Percentiles rank a stretch among this genome's conserved stretches.
These are phyloP conservation scores for Platismatia glauca DNA, from an alignment of 495 filamentous ascomycete genomes.

Conservation along the genomic window DNA sequence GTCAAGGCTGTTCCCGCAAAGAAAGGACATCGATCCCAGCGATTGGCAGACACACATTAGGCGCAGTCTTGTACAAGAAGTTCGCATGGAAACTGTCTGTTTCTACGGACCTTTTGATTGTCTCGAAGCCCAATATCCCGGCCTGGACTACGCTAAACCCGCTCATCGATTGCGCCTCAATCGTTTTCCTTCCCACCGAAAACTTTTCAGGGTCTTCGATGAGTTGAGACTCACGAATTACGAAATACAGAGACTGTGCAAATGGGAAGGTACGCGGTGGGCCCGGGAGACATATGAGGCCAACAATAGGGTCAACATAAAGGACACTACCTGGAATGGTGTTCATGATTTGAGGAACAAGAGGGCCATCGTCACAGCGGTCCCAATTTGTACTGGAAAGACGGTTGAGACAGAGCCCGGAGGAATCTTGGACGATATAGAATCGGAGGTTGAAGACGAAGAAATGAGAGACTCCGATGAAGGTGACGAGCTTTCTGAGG, in stretches of 20 bases:
- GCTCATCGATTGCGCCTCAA: constrained; percentile 77
- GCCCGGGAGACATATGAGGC: constrained; percentile 76
- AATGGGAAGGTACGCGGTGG: constrained; percentile 91
- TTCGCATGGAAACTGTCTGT: constrained; percentile 70
- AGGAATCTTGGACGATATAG: constrained; percentile 27
- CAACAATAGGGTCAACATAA: constrained; percentile 62
- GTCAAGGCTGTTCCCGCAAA: constrained; percentile 48
- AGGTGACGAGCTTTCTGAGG: constrained; percentile 36
- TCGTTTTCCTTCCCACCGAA: constrained; percentile 71
- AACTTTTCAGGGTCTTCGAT: constrained; percentile 77
- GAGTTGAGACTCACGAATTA: constrained; percentile 60
- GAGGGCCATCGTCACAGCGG: constrained; percentile 29
- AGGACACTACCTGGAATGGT: constrained; percentile 68
- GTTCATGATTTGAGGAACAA: constrained; percentile 40
- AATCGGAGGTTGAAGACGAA: constrained; percentile 27
- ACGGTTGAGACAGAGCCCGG: neutral
- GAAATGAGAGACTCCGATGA: constrained; percentile 22
- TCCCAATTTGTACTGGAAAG: constrained; percentile 7
- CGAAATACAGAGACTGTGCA: constrained; percentile 72
- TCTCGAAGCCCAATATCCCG: constrained; percentile 82
- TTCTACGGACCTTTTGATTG: constrained; percentile 83
- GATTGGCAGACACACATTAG: constrained; percentile 52
- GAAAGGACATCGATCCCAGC: constrained; percentile 44
- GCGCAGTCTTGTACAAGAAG: constrained; percentile 74
- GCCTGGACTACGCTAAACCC: constrained; percentile 72